Percentiles rank a stretch among this genome's conserved stretches.
These are phyloP conservation scores for Hysterium pulicare DNA, from an alignment of 2,329 filamentous ascomycete species.

Conservation along the genomic window DNA sequence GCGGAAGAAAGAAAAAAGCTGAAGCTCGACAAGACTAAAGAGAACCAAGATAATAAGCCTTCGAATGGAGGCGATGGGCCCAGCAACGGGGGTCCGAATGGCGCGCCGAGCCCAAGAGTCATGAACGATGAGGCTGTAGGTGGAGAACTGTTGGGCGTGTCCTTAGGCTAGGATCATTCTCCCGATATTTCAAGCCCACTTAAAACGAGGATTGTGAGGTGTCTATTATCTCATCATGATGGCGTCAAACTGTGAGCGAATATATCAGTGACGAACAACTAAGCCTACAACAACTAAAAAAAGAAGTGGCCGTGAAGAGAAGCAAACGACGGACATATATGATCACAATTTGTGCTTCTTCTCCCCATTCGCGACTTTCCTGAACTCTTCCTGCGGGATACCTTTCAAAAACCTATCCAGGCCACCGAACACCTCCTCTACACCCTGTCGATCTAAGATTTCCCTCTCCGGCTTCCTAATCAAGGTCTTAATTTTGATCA, in stretches of 20 bases:
- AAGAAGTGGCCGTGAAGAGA: too few relatives aligned
- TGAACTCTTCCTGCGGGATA: slow-evolving; percentile 84
- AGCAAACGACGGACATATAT: too few relatives aligned
- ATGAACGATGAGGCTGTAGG: slow-evolving; percentile 19
- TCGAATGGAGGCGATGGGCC: not conserved
- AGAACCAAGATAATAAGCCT: slow-evolving; percentile 8
- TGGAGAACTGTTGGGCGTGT: slow-evolving; percentile 30
- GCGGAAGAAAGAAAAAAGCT: slow-evolving; percentile 39
- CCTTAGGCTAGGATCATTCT: slow-evolving; percentile 20
- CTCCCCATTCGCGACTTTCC: slow-evolving; percentile 77
- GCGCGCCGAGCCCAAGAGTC: not conserved
- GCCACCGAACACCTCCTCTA: slow-evolving; percentile 81
- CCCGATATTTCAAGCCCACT: not conserved
- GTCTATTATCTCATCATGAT: too few relatives aligned
- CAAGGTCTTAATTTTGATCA: slow-evolving; percentile 81
- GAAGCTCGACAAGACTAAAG: slow-evolving; percentile 18
- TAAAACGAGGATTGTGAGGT: too few relatives aligned
- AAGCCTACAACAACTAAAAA: not conserved
- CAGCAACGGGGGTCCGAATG: not conserved
- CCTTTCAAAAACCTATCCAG: slow-evolving; percentile 76
- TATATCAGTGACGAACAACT: too few relatives aligned
- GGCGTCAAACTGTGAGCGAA: too few relatives aligned
- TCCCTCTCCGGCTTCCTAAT: slow-evolving; percentile 72
- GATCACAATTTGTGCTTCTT: slow-evolving; percentile 93
- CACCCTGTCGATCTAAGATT: slow-evolving; percentile 70